Evolutionary conservation across 23 red algal genomes (phyloP).

Genomic region (Gracilaria gracilis): DNA sequence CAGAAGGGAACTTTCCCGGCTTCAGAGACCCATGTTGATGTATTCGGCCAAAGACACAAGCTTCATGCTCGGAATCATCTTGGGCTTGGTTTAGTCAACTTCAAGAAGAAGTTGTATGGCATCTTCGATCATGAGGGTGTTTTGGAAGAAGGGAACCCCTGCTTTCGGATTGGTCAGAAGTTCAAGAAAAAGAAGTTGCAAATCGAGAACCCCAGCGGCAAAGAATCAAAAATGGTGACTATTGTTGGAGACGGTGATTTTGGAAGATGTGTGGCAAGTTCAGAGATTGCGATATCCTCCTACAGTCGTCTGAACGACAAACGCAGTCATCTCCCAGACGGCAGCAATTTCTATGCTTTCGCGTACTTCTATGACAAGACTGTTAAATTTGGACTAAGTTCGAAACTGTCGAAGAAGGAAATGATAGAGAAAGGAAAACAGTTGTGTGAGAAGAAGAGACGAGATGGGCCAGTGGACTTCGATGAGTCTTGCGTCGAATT

Average conservation of each 20-base stretch:
- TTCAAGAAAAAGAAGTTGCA: conserved; percentile 24
- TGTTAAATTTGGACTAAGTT: conserved; percentile 57
- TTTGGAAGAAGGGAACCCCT: conserved; percentile 74
- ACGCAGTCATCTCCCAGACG: conserved; percentile 43
- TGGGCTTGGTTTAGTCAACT: conserved; percentile 67
- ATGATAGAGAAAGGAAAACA: conserved; percentile 59
- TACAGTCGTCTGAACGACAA: conserved; percentile 40
- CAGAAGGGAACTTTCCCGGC: conserved; percentile 21
- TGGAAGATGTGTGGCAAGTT: conserved; percentile 64
- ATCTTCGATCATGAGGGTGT: conserved; percentile 68
- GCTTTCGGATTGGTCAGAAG: conserved; percentile 63
- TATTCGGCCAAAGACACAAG: conserved; percentile 50
- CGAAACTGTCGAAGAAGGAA: conserved; percentile 51
- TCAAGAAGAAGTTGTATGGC: conserved; percentile 64
- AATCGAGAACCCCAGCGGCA: conserved; percentile 8
- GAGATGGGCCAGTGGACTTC: conserved; percentile 7
- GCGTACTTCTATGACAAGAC: conserved; percentile 88
- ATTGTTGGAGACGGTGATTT: conserved; percentile 81
- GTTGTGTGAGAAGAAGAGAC: conserved; percentile 38
- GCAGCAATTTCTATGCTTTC: conserved; percentile 68
- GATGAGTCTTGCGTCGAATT: conserved; percentile 68
- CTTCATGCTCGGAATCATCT: conserved; percentile 69
- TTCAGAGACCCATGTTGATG: conserved; percentile 11
- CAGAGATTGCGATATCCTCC: conserved; percentile 60
- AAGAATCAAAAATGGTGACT: conserved; percentile 47